Base-by-base conservation (phyloP, 768 basidiomycete species). In the Hypsizygus marmoreus region DNA sequence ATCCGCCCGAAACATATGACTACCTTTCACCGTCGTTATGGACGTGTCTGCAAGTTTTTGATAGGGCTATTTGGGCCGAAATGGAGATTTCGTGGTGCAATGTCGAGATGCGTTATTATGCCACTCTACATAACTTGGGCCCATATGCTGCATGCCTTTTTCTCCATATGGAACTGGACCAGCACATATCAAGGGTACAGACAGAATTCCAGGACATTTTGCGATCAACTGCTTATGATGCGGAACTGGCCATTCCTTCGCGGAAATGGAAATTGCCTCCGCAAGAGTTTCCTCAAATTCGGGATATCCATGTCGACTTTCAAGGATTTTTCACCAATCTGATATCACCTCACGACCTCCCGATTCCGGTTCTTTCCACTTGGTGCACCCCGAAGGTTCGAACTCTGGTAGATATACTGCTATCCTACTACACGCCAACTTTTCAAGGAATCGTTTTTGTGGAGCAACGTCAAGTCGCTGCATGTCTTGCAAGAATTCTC, bases 361-460 rank as follows among this genome's bases (percentile, higher is more conserved):
- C 76, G 16, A 58, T 72, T 12, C 50, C 70, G 4, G 62, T 86
- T 14, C 63, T 70, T 3, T 65, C 83, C n/a, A 66, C 72, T 17
- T 88, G 87, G 82, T 83, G 82, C 54, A 80, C 86, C 6, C 88
- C 86, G 2, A 91, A 94, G 63, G 64, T 95, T 34, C 70, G 70
- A 36, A 70, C 68, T 3, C 76, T 95, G 26, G 71, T 84, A 12
- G 76, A 82, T 14, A 67, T 86, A 36, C 73, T 95, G 19, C 65
- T 79, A 24, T 70, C 70, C 25, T 74, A 83, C 56, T 66, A 77
- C 39, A 75, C 75, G 10, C 64, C 74, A 11, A 59, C 64, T 2
- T 91, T 93, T 58, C 91, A 92, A 56, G 81, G 81, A 14, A 94
- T 95, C 50, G 74, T 95, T 33, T 95, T 95, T 61, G 91, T 91